Conservation (phyloP, 768 basidiomycete genomes). For the Russula sp. region DNA sequence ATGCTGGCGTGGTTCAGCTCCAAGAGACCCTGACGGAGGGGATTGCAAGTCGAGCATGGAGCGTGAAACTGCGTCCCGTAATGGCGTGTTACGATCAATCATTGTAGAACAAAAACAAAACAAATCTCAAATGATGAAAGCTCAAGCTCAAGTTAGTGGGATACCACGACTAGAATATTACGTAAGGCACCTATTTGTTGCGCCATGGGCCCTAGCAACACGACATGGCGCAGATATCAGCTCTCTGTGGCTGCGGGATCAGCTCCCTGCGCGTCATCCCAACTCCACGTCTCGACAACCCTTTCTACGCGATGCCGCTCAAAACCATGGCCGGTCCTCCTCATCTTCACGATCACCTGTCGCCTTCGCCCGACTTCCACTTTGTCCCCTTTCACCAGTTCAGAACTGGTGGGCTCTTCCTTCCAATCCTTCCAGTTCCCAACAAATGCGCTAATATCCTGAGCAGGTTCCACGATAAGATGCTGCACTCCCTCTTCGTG, state of each 20-base stretch:
- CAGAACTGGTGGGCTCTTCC: conserved; percentile 22
- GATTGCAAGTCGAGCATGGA: conserved; percentile 12
- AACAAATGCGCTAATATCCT: conserved; percentile 39
- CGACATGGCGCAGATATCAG: too few relatives aligned
- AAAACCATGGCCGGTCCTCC: conserved; percentile 48
- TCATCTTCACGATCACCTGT: conserved; percentile 52
- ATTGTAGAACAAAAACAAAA: neutral
- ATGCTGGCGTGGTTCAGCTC: neutral
- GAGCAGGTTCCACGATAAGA: conserved; percentile 36
- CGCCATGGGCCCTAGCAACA: neutral
- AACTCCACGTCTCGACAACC: conserved; percentile 60
- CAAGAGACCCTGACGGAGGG: neutral
- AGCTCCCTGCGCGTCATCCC: conserved; percentile 30
- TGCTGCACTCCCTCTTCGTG: conserved; percentile 39
- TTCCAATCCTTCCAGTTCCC: conserved; percentile 30
- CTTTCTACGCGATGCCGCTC: conserved; percentile 72
- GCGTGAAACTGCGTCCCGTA: conserved; percentile 3
- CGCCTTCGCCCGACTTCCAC: conserved; percentile 41
- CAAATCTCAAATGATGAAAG: neutral
- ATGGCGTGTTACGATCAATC: neutral
- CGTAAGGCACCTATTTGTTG: neutral
- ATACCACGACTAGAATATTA: neutral
- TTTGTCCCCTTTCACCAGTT: conserved; percentile 25
- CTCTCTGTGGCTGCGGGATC: too few relatives aligned
- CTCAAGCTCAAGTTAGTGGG: neutral